A percentile compares a stretch with the other conserved stretches of the same genome.
Conservation (phyloP, 2,329 filamentous ascomycete species). For the Alternaria ethzedia region DNA sequence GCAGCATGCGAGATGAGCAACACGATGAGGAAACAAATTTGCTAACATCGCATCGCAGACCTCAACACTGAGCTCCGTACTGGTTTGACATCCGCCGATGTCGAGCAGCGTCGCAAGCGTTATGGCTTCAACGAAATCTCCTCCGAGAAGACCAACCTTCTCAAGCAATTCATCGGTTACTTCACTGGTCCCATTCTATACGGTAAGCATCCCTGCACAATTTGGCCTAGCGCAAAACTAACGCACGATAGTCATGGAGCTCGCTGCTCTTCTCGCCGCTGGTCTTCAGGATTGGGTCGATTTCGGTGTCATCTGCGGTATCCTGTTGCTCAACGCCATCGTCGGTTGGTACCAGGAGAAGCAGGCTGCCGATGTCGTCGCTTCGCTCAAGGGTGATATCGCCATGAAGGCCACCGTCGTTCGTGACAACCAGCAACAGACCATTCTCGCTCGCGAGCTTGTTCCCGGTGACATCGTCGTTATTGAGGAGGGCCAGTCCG, state of each 20-base stretch:
- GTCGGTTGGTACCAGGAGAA: constrained; percentile 85
- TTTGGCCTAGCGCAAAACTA: constrained; percentile 16
- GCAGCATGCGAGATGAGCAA: constrained; percentile 10
- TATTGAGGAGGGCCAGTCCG: constrained; percentile 73
- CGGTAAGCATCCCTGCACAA: constrained; percentile 59
- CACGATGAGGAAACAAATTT: neutral
- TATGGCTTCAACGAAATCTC: constrained; percentile 75
- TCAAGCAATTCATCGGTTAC: constrained; percentile 76
- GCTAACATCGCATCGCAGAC: constrained; percentile 52
- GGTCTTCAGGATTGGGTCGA: constrained; percentile 77
- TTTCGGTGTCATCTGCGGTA: constrained; percentile 78
- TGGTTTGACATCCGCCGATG: constrained; percentile 65
- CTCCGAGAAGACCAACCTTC: constrained; percentile 77
- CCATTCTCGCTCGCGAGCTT: constrained; percentile 75
- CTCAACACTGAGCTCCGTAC: constrained; percentile 70
- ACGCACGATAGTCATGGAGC: constrained; percentile 69
- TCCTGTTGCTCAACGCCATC: constrained; percentile 75
- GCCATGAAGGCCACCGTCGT: constrained; percentile 74
- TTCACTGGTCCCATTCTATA: constrained; percentile 80
- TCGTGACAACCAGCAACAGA: constrained; percentile 70
- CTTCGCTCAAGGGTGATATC: constrained; percentile 77
- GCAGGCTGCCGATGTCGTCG: constrained; percentile 72
- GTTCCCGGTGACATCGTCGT: constrained; percentile 78
- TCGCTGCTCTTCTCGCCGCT: constrained; percentile 74
- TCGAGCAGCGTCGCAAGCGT: constrained; percentile 69